phyloP scores from a whole-genome alignment of 202 grass and related monocot genomes.

The Brachypodium distachyon region DNA sequence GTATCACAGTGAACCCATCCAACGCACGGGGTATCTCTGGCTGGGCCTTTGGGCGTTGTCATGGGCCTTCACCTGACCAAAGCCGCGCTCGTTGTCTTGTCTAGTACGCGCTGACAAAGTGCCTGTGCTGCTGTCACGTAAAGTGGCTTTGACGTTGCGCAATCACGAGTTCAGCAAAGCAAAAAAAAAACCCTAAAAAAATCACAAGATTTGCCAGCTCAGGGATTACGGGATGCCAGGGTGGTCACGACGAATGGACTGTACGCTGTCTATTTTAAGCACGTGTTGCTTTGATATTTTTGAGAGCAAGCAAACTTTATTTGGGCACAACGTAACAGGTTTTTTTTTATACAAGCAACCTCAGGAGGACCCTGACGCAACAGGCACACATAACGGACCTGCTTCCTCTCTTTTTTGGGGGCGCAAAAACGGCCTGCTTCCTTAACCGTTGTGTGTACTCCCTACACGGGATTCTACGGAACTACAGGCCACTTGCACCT shows the following conservation, averaged over 20 bases:
- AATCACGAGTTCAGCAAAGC: background rate
- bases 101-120: background rate
- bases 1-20: background rate
- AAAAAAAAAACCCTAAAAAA: background rate
- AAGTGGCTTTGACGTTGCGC: background rate
- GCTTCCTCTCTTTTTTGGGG: no score
- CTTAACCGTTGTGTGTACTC: no score
- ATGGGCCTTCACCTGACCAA: background rate
- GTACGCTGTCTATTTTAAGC: background rate
- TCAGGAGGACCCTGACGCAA: no score
- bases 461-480: no score
- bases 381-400: no score
- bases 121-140: background rate
- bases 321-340: no score
- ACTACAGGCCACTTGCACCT: no score
- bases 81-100: background rate
- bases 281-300: background rate
- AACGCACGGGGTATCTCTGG: background rate
- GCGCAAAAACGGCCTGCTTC: no score
- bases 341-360: background rate
- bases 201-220: background rate
- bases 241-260: background rate
- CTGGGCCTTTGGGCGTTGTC: background rate
- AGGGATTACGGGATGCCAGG: background rate
- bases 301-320: background rate